Evolutionary conservation across 2,329 filamentous ascomycete species (phyloP).

Genomic region (Raffaelea deltoideospora): DNA sequence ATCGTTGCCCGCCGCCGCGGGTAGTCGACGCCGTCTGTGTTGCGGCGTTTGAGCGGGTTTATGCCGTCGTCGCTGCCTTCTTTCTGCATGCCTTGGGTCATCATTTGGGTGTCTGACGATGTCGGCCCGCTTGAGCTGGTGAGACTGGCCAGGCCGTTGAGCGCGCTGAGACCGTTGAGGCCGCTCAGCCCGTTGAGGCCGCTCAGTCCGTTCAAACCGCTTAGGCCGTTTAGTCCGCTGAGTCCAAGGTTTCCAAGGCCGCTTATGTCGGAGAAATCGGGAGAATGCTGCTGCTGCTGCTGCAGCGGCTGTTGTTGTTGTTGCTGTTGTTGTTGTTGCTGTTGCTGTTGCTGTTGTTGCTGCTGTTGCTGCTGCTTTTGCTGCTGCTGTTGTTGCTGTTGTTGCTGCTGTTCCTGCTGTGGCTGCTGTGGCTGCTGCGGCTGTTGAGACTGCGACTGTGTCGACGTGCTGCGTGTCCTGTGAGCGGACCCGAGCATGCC

Average conservation of each 20-base stretch:
- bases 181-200: constrained; percentile 30
- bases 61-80: constrained; percentile 34
- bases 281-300: background rate
- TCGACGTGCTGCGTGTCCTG: no score
- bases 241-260: no score
- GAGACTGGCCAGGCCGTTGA: no score
- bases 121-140: no score
- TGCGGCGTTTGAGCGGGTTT: constrained; percentile 46
- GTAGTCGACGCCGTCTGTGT: constrained; percentile 48
- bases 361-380: background rate
- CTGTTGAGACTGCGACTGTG: no score
- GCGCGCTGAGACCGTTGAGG: background rate
- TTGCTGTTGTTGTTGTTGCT: background rate
- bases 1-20: constrained; percentile 50
- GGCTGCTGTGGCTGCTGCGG: constrained; percentile 34
- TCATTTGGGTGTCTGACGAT: no score
- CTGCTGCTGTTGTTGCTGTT: constrained; percentile 26
- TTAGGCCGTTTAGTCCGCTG: no score
- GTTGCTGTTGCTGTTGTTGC: background rate
- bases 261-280: no score
- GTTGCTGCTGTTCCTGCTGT: constrained; percentile 37
- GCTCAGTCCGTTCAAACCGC: no score
- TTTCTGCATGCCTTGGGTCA: background rate
- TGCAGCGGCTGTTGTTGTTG: background rate
- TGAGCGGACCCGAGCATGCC: no score